Evolutionary conservation across 1,139 yeast species (phyloP).

Genomic region (Lodderomyces orthopsilosis): DNA sequence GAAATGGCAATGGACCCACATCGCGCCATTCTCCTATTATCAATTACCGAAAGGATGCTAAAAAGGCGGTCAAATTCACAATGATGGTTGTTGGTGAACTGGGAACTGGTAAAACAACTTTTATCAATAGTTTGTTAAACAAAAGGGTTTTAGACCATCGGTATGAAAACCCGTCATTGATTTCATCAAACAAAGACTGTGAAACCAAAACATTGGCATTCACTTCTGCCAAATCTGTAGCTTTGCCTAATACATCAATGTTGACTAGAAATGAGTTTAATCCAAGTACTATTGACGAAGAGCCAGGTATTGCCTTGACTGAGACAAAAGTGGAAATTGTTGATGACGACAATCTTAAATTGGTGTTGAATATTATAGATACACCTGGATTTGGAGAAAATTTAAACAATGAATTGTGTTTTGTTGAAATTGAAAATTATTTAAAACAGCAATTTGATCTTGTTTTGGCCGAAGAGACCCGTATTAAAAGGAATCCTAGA

Average conservation of each 20-base stretch:
- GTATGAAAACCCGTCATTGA: constrained; percentile 31
- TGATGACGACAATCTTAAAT: constrained; percentile 74
- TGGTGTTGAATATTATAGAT: constrained; percentile 62
- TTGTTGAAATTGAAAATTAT: constrained; percentile 68
- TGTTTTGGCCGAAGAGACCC: constrained; percentile 85
- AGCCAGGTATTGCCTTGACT: constrained; percentile 62
- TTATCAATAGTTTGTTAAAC: constrained; percentile 71
- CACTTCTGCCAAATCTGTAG: constrained; percentile 51
- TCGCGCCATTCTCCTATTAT: constrained; percentile 42
- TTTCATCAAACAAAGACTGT: constrained; percentile 15
- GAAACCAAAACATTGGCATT: constrained; percentile 50
- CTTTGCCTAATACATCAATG: constrained; percentile 44
- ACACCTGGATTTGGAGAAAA: constrained; percentile 82
- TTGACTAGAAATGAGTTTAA: constrained; percentile 43
- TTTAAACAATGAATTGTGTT: constrained; percentile 61
- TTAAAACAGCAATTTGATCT: constrained; percentile 90
- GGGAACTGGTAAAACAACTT: constrained; percentile 87
- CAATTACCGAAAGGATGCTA: constrained; percentile 65
- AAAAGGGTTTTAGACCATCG: constrained; percentile 60
- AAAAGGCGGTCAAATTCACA: constrained; percentile 81
- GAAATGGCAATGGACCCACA: constrained; percentile 11
- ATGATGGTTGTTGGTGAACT: constrained; percentile 81
- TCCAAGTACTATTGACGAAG: constrained; percentile 46
- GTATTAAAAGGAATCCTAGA: constrained; percentile 83
- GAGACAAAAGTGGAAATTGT: constrained; percentile 67